Conservation (phyloP, 305 asterid species). For the Ajuga reptans region DNA sequence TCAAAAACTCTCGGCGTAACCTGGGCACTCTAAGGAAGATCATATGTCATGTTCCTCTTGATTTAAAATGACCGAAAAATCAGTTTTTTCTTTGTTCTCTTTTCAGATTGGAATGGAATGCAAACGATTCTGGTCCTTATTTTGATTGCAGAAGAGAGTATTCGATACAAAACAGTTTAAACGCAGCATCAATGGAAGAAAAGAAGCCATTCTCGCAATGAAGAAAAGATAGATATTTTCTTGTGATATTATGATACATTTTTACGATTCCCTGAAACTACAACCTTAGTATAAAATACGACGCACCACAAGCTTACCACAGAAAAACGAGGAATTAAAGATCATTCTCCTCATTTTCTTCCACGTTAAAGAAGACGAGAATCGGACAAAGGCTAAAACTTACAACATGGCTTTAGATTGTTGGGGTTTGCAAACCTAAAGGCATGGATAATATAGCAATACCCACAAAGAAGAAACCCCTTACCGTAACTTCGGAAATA, state of each 20-base stretch:
- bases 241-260: neutral
- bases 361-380: constrained; percentile 4
- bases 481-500: constrained; percentile 20
- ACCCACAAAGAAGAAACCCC: constrained; percentile 18
- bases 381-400: neutral
- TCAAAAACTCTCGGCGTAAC: neutral
- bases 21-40: neutral
- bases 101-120: no score
- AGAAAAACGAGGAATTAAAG: neutral
- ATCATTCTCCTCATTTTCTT: neutral
- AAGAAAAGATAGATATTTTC: neutral
- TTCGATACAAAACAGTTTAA: neutral
- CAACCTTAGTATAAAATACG: neutral
- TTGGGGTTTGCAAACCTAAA: constrained; percentile 8
- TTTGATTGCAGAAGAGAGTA: neutral
- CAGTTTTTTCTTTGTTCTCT: no score
- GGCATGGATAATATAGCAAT: constrained; percentile 7
- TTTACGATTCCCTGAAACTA: neutral
- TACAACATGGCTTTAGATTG: neutral
- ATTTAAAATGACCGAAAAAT: neutral
- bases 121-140: neutral
- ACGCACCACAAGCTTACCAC: neutral
- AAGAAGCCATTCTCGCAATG: neutral
- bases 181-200: neutral
- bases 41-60: neutral